Percentiles rank a stretch among this genome's conserved stretches.
These are phyloP conservation scores for Penicillium corylophilum DNA, from an alignment of 2,329 filamentous ascomycete species.

Conservation along the genomic window DNA sequence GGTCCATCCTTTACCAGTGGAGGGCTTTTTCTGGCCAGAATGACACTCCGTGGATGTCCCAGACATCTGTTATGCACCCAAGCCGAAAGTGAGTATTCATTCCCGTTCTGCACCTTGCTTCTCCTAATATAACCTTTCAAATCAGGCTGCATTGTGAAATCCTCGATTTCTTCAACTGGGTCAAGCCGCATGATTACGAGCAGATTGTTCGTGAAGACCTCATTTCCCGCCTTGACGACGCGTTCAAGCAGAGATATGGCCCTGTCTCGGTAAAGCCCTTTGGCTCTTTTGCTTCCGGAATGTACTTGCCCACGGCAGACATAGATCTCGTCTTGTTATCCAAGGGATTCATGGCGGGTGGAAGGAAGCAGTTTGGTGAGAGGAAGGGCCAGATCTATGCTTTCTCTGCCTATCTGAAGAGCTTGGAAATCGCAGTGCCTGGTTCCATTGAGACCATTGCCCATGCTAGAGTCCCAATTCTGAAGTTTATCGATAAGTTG, in stretches of 20 bases:
- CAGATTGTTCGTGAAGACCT: conserved; percentile 70
- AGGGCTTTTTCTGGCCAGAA: conserved; percentile 40
- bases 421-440: conserved; percentile 56
- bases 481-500: conserved; percentile 80
- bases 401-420: conserved; percentile 61
- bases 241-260: conserved; percentile 58
- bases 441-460: conserved; percentile 66
- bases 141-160: conserved; percentile 83
- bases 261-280: conserved; percentile 71
- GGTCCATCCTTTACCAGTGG: conserved; percentile 57
- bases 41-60: conserved; percentile 62
- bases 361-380: conserved; percentile 52
- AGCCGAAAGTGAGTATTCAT: conserved; percentile 32
- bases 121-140: conserved; percentile 14
- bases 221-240: conserved; percentile 64
- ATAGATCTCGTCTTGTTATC: conserved; percentile 89
- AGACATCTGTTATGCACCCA: conserved; percentile 28
- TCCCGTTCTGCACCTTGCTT: not conserved
- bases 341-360: conserved; percentile 56
- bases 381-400: conserved; percentile 57
- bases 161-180: conserved; percentile 81
- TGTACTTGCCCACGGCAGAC: conserved; percentile 77
- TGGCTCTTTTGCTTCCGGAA: conserved; percentile 88
- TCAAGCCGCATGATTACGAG: conserved; percentile 75
- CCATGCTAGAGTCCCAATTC: conserved; percentile 79